phyloP scores from a whole-genome alignment of 768 basidiomycete species.

The Termitomyces sp. region DNA sequence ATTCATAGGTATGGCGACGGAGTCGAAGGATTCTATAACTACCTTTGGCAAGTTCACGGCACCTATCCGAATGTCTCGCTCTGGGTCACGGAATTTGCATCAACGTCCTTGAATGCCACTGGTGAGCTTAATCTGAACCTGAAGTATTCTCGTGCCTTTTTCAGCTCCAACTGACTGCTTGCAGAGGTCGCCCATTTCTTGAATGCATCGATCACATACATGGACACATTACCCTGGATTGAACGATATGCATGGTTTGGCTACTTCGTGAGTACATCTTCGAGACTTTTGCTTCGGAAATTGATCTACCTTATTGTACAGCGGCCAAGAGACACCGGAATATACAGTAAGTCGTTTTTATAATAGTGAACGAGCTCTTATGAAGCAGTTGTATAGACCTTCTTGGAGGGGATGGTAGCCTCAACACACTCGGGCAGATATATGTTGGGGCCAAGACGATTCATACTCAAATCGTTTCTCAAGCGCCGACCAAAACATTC shows the following conservation, averaged over 20 bases:
- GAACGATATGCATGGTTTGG: conserved; percentile 71
- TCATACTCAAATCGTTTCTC: conserved; percentile 34
- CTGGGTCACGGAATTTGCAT: conserved; percentile 68
- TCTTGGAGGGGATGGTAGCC: conserved; percentile 40
- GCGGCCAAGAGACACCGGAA: conserved; percentile 39
- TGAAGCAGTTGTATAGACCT: conserved; percentile 33
- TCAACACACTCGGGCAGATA: conserved; percentile 44
- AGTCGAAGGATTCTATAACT: conserved; percentile 50
- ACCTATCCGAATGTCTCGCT: conserved; percentile 49
- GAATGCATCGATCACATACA: conserved; percentile 53
- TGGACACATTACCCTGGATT: conserved; percentile 55
- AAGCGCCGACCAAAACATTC: conserved; percentile 27
- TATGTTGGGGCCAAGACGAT: conserved; percentile 47
- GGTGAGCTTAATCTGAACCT: conserved; percentile 23
- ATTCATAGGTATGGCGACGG: conserved; percentile 56
- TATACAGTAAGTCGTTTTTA: conserved; percentile 38
- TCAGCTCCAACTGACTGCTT: background rate
- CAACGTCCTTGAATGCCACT: conserved; percentile 45
- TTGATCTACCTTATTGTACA: conserved; percentile 18
- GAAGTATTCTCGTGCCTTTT: background rate
- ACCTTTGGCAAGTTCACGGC: conserved; percentile 52
- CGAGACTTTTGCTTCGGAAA: conserved; percentile 11
- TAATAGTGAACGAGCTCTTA: background rate
- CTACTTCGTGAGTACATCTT: conserved; percentile 34
- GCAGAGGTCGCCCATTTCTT: conserved; percentile 52